These are phyloP conservation scores for Fusarium devonianum DNA, from an alignment of 2,329 filamentous ascomycete genomes.

Conservation along the genomic window DNA sequence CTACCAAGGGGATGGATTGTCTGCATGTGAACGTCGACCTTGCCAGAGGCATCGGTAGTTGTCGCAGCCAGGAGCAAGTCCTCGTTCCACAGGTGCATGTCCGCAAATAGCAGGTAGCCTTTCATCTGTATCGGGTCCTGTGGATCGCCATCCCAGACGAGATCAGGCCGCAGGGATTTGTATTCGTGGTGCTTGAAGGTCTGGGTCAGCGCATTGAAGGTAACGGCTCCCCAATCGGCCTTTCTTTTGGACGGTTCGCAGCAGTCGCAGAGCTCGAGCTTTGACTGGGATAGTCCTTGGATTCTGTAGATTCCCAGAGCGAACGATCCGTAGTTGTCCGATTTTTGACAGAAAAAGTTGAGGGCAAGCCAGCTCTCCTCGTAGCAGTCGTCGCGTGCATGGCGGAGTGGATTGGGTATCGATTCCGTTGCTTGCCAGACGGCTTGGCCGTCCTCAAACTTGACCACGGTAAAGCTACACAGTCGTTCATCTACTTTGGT, in stretches of 20 bases:
- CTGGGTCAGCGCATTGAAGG: conserved; percentile 31
- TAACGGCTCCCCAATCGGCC: conserved; percentile 23
- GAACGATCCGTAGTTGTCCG: conserved; percentile 27
- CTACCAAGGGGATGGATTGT: conserved; percentile 9
- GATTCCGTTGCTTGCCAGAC: conserved; percentile 11
- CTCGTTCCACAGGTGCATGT: conserved; percentile 25
- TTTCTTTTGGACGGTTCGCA: conserved; percentile 3
- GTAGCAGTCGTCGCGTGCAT: neutral
- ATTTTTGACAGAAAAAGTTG: conserved; percentile 12
- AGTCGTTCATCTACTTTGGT: conserved; percentile 4
- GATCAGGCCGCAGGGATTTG: neutral
- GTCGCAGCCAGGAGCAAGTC: conserved; percentile 11
- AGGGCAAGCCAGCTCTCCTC: neutral
- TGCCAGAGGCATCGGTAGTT: neutral
- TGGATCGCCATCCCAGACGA: conserved; percentile 4
- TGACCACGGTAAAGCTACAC: conserved; percentile 14
- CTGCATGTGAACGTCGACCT: neutral
- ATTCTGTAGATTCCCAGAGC: conserved; percentile 22
- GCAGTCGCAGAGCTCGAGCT: conserved; percentile 4
- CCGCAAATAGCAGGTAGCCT: neutral
- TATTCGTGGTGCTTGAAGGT: conserved; percentile 24
- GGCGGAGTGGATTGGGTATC: conserved; percentile 21
- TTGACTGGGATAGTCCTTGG: neutral
- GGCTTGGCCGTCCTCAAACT: conserved; percentile 14
- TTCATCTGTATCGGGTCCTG: neutral